Conservation (phyloP, 495 filamentous ascomycete genomes). For the Annulohypoxylon stygium region DNA sequence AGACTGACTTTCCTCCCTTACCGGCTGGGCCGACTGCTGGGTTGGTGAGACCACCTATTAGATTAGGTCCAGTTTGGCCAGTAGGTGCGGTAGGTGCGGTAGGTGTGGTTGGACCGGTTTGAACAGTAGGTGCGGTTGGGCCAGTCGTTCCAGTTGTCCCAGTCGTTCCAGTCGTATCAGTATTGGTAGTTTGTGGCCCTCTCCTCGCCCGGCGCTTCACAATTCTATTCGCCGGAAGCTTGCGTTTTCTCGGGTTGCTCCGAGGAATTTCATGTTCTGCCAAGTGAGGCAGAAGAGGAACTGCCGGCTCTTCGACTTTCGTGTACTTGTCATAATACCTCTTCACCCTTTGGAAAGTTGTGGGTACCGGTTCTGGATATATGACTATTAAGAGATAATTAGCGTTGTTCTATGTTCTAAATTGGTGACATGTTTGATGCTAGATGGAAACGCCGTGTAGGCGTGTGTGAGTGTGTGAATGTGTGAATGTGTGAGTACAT, state of each 20-base stretch:
- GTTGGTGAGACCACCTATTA: background rate
- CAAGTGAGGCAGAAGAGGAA: constrained; percentile 43
- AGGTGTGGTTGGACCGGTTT: background rate
- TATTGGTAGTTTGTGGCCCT: too few species aligned
- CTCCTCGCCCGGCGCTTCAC: background rate
- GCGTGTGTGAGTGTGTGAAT: background rate
- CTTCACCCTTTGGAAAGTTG: constrained; percentile 11
- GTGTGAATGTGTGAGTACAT: background rate
- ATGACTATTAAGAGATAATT: constrained; percentile 14
- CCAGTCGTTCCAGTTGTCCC: background rate
- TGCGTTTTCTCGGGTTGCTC: constrained; percentile 49
- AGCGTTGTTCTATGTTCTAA: constrained; percentile 22
- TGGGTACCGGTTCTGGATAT: constrained; percentile 12
- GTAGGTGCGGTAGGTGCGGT: background rate
- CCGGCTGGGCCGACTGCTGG: background rate
- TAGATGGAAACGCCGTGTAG: too few species aligned
- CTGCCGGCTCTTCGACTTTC: background rate
- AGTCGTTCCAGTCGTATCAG: background rate
- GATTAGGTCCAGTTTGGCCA: background rate
- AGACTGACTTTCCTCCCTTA: background rate
- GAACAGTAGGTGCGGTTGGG: background rate
- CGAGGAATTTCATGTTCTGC: constrained; percentile 34
- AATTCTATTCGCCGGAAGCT: constrained; percentile 43
- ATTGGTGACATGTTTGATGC: background rate
- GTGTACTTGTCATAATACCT: constrained; percentile 18